Evolutionary conservation across 2,329 filamentous ascomycete species (phyloP), one percentile per base, ranked within the genome.

Genomic region (Lachnellula hyalina): DNA sequence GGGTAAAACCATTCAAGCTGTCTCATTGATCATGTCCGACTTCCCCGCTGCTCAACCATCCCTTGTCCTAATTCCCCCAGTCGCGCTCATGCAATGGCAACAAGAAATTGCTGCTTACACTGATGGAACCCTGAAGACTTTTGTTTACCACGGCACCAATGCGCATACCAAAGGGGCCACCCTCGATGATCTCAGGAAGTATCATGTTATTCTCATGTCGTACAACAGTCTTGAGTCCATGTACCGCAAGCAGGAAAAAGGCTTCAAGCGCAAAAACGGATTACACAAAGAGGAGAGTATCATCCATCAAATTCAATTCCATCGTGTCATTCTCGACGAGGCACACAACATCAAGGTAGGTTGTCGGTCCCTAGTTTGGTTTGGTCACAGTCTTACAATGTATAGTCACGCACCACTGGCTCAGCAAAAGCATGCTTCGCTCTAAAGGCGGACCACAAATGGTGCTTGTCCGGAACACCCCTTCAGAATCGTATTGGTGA

Each of bases 1-100:
- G 74, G 94, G 94, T 49, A 99, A 99, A 75, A 99, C 94, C 0
- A 97, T 99, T 49, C 94, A 99, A 72, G 93, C 94, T 2, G 94
- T 99, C 17, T 96, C 93, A 3, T 80, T 99, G 45, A 91, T 99
- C 71, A 97, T 97, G 94, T 96, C 93, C 0, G 92, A 97, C 69
- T 96, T 89, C 65, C 93, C 92, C 3, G 88, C 85, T 21, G 87
- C 87, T 63, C 75, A 86, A 52, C 93, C 94, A 1, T 89, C 90
- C 0, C 77, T 97, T 4, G 92, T 97, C 1, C 80, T 96, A 35
- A 91, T 96, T 0, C 93, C 93, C 0, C 93, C 93, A 0, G 93
- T 96, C 41, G 93, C 93, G 41, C 74, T 97, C 49, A 95, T 96
- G 88, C 93, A 97, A 68, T 97, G 93, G 93, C 88, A 87, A 62